Conservation (phyloP, 805 yeast genomes). For the Candida xiaguanensis region DNA sequence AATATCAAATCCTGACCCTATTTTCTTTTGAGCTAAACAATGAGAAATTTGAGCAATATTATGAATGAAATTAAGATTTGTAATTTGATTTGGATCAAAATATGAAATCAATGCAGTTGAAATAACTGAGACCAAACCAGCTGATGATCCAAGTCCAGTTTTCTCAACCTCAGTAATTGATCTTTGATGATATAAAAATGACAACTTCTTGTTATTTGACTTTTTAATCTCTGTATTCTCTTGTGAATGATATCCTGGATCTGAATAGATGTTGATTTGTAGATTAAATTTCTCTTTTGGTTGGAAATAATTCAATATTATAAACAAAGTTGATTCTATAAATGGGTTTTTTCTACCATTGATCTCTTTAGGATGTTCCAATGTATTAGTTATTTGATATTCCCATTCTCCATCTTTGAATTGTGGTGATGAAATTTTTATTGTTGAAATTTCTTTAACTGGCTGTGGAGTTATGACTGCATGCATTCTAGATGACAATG, state of each 20-base stretch:
- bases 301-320: constrained; percentile 51
- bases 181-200: constrained; percentile 57
- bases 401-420: constrained; percentile 69
- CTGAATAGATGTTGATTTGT: constrained; percentile 68
- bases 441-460: constrained; percentile 13
- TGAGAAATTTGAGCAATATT: constrained; percentile 87
- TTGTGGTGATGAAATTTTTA: constrained; percentile 70
- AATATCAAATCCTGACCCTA: constrained; percentile 96
- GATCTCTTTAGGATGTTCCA: constrained; percentile 21
- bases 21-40: constrained; percentile 89
- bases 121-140: constrained; percentile 82
- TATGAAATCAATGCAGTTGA: constrained; percentile 63
- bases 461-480: constrained; percentile 38
- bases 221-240: constrained; percentile 34
- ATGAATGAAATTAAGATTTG: constrained; percentile 47
- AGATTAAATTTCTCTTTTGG: constrained; percentile 31
- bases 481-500: constrained; percentile 87
- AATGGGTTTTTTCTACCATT: constrained; percentile 62
- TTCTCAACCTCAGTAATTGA: constrained; percentile 75
- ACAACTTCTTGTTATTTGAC: constrained; percentile 32
- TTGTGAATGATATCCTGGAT: constrained; percentile 86
- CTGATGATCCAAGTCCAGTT: constrained; percentile 95
- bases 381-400: constrained; percentile 31
- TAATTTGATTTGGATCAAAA: constrained; percentile 23
- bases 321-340: constrained; percentile 56